These are phyloP conservation scores for Cyathus olla DNA, from an alignment of 1,284 basidiomycete genomes.

Conservation along the genomic window DNA sequence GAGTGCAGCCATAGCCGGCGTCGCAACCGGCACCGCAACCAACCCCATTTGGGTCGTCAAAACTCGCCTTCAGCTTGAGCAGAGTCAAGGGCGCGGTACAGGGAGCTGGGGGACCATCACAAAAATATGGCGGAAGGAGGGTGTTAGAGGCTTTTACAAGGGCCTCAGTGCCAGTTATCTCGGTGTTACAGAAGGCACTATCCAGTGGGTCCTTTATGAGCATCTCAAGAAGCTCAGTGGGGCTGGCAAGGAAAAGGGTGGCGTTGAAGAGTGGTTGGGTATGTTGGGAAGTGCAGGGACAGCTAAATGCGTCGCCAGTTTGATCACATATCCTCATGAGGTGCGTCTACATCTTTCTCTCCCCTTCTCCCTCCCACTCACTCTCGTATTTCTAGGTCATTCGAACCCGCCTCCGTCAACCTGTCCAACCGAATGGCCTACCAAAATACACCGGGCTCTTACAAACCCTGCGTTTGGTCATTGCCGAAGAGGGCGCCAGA, in stretches of 20 bases:
- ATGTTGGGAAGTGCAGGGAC: slow-evolving; percentile 94
- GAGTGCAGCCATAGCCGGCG: slow-evolving; percentile 89
- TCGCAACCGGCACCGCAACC: slow-evolving; percentile 90
- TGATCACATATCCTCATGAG: slow-evolving; percentile 98
- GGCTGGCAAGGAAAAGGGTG: slow-evolving; percentile 64
- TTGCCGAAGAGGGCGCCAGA: slow-evolving; percentile 90
- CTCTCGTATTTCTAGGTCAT: slow-evolving; percentile 70
- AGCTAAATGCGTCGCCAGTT: slow-evolving; percentile 92
- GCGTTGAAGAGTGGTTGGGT: slow-evolving; percentile 75
- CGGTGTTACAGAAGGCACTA: slow-evolving; percentile 96
- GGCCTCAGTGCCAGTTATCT: slow-evolving; percentile 96
- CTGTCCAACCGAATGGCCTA: slow-evolving; percentile 72
- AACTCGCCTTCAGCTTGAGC: slow-evolving; percentile 87
- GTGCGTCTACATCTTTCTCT: slow-evolving; percentile 52
- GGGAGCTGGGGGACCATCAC: slow-evolving; percentile 74
- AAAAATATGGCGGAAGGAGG: slow-evolving; percentile 86
- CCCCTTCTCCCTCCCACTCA: background rate
- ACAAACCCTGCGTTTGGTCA: slow-evolving; percentile 89
- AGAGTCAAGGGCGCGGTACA: slow-evolving; percentile 26
- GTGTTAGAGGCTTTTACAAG: slow-evolving; percentile 92
- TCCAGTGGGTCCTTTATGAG: slow-evolving; percentile 99
- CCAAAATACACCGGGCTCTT: slow-evolving; percentile 89
- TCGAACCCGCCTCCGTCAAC: slow-evolving; percentile 93
- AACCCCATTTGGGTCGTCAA: slow-evolving; percentile 99
- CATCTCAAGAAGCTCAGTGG: slow-evolving; percentile 76